Base-by-base conservation (phyloP, 2,329 filamentous ascomycete genomes). In the Tolypocladium tropicale region DNA sequence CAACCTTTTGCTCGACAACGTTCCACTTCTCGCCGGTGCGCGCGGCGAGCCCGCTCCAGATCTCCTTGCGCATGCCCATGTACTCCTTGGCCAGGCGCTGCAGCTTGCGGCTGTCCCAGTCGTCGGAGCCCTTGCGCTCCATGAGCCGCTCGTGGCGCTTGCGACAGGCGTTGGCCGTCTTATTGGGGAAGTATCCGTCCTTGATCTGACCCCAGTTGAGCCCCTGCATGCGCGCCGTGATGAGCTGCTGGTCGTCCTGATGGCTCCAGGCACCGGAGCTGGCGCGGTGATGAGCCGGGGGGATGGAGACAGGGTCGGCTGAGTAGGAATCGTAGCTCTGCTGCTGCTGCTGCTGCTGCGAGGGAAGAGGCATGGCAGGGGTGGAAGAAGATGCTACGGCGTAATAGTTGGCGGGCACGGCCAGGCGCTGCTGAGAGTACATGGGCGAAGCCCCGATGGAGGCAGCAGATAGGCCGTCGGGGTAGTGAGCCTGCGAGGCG, bases 121-220 rank as follows among this genome's bases (percentile, higher is more conserved):
- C 87, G 63, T 90, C 86, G 52, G 84, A 82, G 57, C 85, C 84
- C 67, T 79, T 80, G 61, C 86, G 83, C 72, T 93, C 88, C 78
- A 93, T 85, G 61, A 95, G 75, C 43, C 90, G 81, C 72, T 95
- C 90, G 65, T 95, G 90, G 55, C 90, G 83, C 74, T 95, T 95
- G 61, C 90, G 88, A 73, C 90, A 95, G 21, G 91, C 91, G 68
- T 94, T 94, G 57, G 86, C 76, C 10, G 82, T 84, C 76, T 95
- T 95, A 68, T 73, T 78, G 1, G 86, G 87, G 68, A 95, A 95
- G 72, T 90, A 83, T 59, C 79, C 82, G 59, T 78, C 78, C 64
- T 90, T 85, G 67, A 95, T 94, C 64, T 89, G 86, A 55, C 82
- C 81, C 90, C 90, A 95, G 72, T 92, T 93, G 68, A 91, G 79